These are phyloP conservation scores for Chiua sp. DNA, from an alignment of 1,284 basidiomycete genomes.

Conservation along the genomic window DNA sequence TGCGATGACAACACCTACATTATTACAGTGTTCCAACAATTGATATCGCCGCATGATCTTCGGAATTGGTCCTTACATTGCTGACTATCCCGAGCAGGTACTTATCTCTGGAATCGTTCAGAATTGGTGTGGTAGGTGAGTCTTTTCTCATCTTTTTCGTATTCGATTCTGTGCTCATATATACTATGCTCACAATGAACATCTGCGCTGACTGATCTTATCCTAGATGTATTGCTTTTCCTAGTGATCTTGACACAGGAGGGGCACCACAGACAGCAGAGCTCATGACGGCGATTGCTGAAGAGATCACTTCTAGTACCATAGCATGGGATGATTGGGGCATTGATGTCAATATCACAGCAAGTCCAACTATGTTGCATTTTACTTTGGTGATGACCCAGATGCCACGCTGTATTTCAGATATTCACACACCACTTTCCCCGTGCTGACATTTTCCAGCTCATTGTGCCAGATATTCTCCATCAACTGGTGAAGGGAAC, in stretches of 20 bases:
- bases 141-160: neutral
- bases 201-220: neutral
- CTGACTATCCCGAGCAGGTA: slow-evolving; percentile 30
- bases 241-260: neutral
- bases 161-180: no score
- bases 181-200: neutral
- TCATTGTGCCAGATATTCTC: neutral
- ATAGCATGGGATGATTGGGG: slow-evolving; percentile 4
- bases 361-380: neutral
- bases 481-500: neutral
- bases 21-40: slow-evolving; percentile 16
- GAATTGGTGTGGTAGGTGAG: slow-evolving; percentile 27
- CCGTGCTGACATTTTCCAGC: neutral
- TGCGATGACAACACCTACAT: slow-evolving; percentile 15
- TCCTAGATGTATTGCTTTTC: slow-evolving; percentile 4
- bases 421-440: neutral
- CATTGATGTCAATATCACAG: neutral
- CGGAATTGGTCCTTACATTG: slow-evolving; percentile 24
- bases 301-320: neutral
- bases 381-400: neutral
- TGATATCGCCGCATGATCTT: slow-evolving; percentile 12
- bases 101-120: slow-evolving; percentile 20
- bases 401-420: neutral
- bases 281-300: neutral
- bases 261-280: neutral